phyloP scores from a whole-genome alignment of 2,329 filamentous ascomycete genomes.

The Bimuria novae-zelandiae region DNA sequence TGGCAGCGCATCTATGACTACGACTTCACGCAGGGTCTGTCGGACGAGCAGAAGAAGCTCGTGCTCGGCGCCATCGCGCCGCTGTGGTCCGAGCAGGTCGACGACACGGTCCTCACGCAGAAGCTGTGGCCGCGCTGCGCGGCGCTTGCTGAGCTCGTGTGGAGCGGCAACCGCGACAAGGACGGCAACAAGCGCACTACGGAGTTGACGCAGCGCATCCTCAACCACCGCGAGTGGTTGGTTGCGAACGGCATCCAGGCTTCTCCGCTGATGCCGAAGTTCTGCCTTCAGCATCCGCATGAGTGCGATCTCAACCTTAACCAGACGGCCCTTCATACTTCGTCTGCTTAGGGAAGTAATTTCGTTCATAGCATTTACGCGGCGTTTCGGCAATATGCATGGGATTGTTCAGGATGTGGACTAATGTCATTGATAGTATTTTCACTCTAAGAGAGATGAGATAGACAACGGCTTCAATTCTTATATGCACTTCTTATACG shows the following conservation, averaged over 20 bases:
- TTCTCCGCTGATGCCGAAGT: constrained; percentile 59
- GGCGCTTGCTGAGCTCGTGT: constrained; percentile 60
- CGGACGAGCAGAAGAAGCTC: constrained; percentile 52
- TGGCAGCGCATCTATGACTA: constrained; percentile 66
- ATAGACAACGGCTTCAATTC: too few species aligned
- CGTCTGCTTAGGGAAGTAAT: not conserved
- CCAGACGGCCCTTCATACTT: constrained; percentile 48
- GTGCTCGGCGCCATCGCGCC: constrained; percentile 59
- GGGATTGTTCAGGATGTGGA: not conserved
- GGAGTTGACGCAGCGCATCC: constrained; percentile 58
- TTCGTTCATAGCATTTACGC: not conserved
- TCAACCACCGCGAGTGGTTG: constrained; percentile 65
- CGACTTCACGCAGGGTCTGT: constrained; percentile 59
- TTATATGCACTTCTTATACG: too few species aligned
- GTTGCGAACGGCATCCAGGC: constrained; percentile 60
- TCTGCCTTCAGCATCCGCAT: constrained; percentile 62
- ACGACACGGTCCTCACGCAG: constrained; percentile 56
- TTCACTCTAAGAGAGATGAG: too few species aligned
- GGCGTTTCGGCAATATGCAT: constrained; percentile 1
- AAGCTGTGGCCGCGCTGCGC: constrained; percentile 63
- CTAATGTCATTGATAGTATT: too few species aligned
- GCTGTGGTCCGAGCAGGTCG: constrained; percentile 61
- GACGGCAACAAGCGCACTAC: constrained; percentile 58
- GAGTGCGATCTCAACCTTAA: constrained; percentile 60
- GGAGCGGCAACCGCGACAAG: constrained; percentile 59